Evolutionary conservation across 148 eudicot genomes (phyloP), one percentile per base, ranked within the genome.

Genomic region (Oxyria digyna): DNA sequence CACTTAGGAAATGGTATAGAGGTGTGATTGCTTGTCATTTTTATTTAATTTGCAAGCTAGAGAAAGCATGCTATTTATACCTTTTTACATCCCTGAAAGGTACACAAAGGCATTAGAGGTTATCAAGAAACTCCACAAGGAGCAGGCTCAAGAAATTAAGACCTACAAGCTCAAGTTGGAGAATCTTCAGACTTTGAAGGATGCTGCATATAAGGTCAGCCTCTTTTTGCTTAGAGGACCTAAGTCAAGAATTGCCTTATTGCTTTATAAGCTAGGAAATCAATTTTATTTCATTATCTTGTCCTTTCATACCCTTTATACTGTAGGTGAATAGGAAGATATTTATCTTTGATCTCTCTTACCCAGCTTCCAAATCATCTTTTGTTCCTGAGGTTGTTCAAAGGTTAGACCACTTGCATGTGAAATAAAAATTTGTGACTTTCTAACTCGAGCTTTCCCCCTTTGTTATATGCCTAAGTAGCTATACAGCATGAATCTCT

Each of bases 81-180:
- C 9, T 33, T 32, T 72, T 12, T 55, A 17, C 31, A 62, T 31
- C 50, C 66, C 77, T 31, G 63, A 71, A 70, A 95, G 99, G 78
- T 95, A 95, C 81, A 95, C 99, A 1, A 95, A 95, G 75, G 99
- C 99, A 26, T 84, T 95, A 72, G 99, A 95, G 87, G 95, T 95
- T 67, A 95, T 95, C 65, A 95, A 95, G 79, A 95, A 95, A 83
- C 99, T 95, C 80, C 97, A 95, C 69, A 95, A 95, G 77, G 99
- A 95, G 77, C 97, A 95, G 81, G 85, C 93, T 48, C 99, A 88
- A 73, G 99, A 88, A 81, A 91, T 95, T 70, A 95, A 91, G 84
- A 78, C 87, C 40, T 87, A 80, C 74, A 91, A 82, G 80, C 82
- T 91, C 73, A 91, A 91, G 78, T 67, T 88, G 86, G 99, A 91